Percentiles rank a stretch among this genome's conserved stretches.
These are phyloP conservation scores for Allomyces macrogynus DNA, from an alignment of 192 early-diverging fungal species.

Conservation along the genomic window DNA sequence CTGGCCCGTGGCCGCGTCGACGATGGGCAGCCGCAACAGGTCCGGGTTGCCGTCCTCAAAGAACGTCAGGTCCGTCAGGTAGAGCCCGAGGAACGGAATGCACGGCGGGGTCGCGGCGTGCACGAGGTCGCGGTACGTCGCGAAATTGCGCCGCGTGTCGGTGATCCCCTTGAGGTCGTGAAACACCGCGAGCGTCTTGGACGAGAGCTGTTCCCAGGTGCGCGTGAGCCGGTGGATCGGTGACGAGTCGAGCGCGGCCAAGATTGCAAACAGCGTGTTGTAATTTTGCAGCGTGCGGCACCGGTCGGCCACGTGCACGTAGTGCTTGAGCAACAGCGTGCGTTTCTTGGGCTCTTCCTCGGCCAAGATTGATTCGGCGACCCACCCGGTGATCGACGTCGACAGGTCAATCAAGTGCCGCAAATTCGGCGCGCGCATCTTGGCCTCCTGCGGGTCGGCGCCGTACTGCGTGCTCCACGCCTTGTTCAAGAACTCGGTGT, in stretches of 20 bases:
- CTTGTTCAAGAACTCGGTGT: constrained; percentile 77
- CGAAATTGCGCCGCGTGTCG: constrained; percentile 43
- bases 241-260: constrained; percentile 72
- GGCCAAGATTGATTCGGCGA: constrained; percentile 56
- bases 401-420: constrained; percentile 67
- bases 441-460: constrained; percentile 30
- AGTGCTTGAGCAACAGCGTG: constrained; percentile 53
- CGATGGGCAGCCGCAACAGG: constrained; percentile 15
- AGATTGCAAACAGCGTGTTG: constrained; percentile 74
- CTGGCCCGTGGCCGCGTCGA: constrained; percentile 12
- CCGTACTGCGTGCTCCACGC: constrained; percentile 52
- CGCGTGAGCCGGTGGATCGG: constrained; percentile 71
- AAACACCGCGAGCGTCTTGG: constrained; percentile 1
- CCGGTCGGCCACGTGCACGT: constrained; percentile 60
- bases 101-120: constrained; percentile 34
- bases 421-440: constrained; percentile 51
- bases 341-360: constrained; percentile 68
- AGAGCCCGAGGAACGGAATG: constrained; percentile 60
- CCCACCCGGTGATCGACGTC: constrained; percentile 75
- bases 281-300: constrained; percentile 84
- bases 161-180: constrained; percentile 30
- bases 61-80: constrained; percentile 65
- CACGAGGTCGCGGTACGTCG: constrained; percentile 25
- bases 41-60: constrained; percentile 67
- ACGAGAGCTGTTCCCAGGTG: constrained; percentile 57